Evolutionary conservation across 2,329 filamentous ascomycete species (phyloP), one percentile per base, ranked within the genome.

Genomic region (Nothophoma quercina): DNA sequence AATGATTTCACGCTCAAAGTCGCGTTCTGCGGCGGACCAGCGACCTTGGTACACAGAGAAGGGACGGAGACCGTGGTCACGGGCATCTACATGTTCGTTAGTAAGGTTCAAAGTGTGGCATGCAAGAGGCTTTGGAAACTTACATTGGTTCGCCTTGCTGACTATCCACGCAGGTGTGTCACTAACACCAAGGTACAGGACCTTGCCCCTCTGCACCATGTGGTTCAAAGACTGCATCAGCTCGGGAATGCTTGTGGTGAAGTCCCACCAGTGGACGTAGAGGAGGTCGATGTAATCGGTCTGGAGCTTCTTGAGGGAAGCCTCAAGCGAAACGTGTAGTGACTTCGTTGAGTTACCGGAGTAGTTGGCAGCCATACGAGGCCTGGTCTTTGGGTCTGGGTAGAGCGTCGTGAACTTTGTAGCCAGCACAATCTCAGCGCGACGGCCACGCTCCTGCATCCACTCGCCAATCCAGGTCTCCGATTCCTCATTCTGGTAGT

Each of bases 1-100:
- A 36, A 90, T 79, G 62, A 88, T 86, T n/a, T 88, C 86, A 22
- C 85, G 79, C 75, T 88, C 86, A 43, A 89, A 83, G 69, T 91
- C 88, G 22, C 88, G 83, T 38, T 84, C 79, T 1, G 76, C 79
- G 15, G 81, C 79, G 19, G 76, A 83, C 86, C 86, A 90, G 10
- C 75, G 76, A 9, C 88, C 88, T 71, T 89, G 86, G 70, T 89
- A 90, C 16, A 90, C 83, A 29, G 62, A 62, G 69, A 78, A 75
- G 30, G 65, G 59, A 32, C 71, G 60, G 32, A 74, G 60, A 57
- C 74, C 70, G 70, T 78, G 68, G 55, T 75, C 54, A 55, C 73
- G 70, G 6, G 89, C 90, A 65, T 91, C 75, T 73, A 42, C 30
- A 18, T 8, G 1, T 16, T 12, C 30, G 28, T 36, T 19, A 46